Percentiles rank a stretch among this genome's conserved stretches.
Conservation (phyloP, 2,329 filamentous ascomycete species). For the Aspergillus sp. region DNA sequence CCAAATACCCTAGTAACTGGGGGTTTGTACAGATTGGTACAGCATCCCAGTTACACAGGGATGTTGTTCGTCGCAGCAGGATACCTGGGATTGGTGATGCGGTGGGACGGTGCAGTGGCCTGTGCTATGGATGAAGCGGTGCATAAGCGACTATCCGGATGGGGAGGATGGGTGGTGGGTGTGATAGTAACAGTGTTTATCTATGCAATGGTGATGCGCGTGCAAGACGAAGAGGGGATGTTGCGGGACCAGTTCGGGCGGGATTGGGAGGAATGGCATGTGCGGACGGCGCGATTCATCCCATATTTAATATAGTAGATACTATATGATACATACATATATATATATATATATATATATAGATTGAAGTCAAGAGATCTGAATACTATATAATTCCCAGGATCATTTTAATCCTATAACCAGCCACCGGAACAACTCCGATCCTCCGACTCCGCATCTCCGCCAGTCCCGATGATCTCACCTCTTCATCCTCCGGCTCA, state of each 20-base stretch:
- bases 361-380: too few relatives aligned
- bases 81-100: conserved; percentile 31
- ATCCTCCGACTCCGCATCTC: neutral
- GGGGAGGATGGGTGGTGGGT: conserved; percentile 11
- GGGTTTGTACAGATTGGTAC: conserved; percentile 53
- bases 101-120: conserved; percentile 41
- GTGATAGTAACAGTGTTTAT: conserved; percentile 1
- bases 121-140: conserved; percentile 37
- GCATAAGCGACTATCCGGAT: conserved; percentile 17
- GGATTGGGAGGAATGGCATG: conserved; percentile 55
- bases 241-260: conserved; percentile 49
- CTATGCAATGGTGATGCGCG: conserved; percentile 34
- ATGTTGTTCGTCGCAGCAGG: conserved; percentile 35
- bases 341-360: neutral
- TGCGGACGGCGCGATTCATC: conserved; percentile 52
- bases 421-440: conserved; percentile 5
- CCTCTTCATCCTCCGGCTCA: neutral
- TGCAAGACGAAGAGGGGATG: conserved; percentile 56
- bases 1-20: conserved; percentile 51
- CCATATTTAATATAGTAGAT: conserved; percentile 38
- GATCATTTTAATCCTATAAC: neutral
- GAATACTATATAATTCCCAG: too few relatives aligned
- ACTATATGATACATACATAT: neutral
- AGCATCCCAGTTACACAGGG: conserved; percentile 58
- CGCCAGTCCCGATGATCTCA: conserved; percentile 1